A percentile compares a stretch with the other conserved stretches of the same genome.
Conservation (phyloP, 768 basidiomycete species). For the Podaxis sp. region DNA sequence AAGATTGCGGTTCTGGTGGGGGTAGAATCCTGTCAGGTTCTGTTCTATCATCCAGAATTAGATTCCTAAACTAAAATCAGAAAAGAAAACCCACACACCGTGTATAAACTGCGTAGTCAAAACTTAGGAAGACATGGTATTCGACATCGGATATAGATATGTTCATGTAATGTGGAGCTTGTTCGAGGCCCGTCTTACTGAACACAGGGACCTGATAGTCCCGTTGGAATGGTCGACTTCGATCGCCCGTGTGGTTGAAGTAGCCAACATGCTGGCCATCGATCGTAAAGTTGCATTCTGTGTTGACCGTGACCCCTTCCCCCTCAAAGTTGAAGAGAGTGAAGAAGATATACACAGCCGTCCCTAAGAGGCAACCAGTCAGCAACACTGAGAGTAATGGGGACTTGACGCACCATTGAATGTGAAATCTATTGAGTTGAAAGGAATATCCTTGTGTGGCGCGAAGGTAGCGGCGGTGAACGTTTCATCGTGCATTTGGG, state of each 20-base stretch:
- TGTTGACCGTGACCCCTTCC: conserved; percentile 18
- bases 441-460: conserved; percentile 20
- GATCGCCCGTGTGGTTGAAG: conserved; percentile 20
- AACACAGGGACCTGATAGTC: conserved; percentile 23
- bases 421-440: conserved; percentile 22
- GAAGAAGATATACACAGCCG: conserved; percentile 37
- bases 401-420: conserved; percentile 23
- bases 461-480: conserved; percentile 32
- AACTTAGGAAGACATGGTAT: conserved; percentile 15
- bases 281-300: conserved; percentile 24
- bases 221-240: conserved; percentile 1
- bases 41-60: background rate
- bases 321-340: conserved; percentile 33
- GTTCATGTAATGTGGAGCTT: conserved; percentile 5
- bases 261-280: conserved; percentile 16
- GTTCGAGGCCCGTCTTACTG: conserved; percentile 15
- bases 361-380: conserved; percentile 18
- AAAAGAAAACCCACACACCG: background rate
- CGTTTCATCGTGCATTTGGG: conserved; percentile 24
- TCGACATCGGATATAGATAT: conserved; percentile 10
- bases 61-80: background rate
- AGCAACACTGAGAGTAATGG: background rate
- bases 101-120: conserved; percentile 19
- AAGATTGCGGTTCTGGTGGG: background rate
- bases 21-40: background rate